These are phyloP conservation scores for Apocynum venetum DNA, from an alignment of 257 asterid genomes.

Conservation along the genomic window DNA sequence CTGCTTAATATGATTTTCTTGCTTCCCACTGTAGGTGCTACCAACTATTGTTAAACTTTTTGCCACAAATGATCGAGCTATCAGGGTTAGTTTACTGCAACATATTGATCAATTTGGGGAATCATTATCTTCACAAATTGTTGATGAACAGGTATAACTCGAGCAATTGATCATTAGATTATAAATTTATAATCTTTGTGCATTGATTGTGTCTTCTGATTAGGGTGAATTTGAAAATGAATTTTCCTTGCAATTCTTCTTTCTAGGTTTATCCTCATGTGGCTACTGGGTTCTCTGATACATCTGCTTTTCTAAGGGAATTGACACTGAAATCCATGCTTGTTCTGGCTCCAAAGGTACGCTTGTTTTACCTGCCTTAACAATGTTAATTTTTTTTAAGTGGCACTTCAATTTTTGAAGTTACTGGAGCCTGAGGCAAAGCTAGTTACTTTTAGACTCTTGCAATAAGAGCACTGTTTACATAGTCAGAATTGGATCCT, in stretches of 20 bases:
- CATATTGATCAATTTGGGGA: constrained; percentile 95
- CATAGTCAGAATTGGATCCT: not conserved
- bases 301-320: constrained; percentile 94
- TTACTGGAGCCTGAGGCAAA: not conserved
- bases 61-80: constrained; percentile 86
- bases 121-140: constrained; percentile 73
- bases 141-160: constrained; percentile 80
- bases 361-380: constrained; percentile 11
- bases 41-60: constrained; percentile 89
- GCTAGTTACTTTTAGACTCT: not conserved
- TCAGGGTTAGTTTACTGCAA: constrained; percentile 84
- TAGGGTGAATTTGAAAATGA: constrained; percentile 1
- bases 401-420: not conserved
- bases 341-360: constrained; percentile 96
- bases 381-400: not conserved
- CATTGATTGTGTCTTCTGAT: constrained; percentile 1
- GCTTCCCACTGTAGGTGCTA: constrained; percentile 44
- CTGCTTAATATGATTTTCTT: constrained; percentile 2
- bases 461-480: not conserved
- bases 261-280: constrained; percentile 89
- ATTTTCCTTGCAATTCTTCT: constrained; percentile 14
- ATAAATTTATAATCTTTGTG: not conserved
- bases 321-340: constrained; percentile 95
- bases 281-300: constrained; percentile 90
- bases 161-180: constrained; percentile 23